phyloP scores from a whole-genome alignment of 306 rosid genomes.

The Malus asiatica region DNA sequence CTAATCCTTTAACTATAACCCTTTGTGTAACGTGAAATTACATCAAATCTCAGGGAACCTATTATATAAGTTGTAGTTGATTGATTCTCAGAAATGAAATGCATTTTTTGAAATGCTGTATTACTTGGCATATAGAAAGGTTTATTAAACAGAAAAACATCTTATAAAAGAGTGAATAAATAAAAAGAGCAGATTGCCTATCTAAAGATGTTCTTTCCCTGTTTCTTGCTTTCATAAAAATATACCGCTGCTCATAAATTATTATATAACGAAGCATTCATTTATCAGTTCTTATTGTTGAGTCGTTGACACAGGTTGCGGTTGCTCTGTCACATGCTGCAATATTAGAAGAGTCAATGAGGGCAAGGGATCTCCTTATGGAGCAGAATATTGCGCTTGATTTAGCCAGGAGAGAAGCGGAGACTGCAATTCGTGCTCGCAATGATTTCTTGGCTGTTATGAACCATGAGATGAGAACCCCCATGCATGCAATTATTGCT shows the following conservation, averaged over 20 bases:
- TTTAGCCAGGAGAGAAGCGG: slow-evolving; percentile 96
- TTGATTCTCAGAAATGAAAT: not conserved
- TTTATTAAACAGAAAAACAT: not conserved
- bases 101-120: not conserved
- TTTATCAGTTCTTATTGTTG: not conserved
- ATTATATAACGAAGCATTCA: not conserved
- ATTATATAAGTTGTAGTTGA: not conserved
- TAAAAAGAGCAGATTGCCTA: not conserved
- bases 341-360: slow-evolving; percentile 94
- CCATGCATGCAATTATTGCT: slow-evolving; percentile 97
- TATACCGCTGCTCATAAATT: not conserved
- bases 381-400: slow-evolving; percentile 96
- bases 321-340: slow-evolving; percentile 99
- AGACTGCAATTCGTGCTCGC: slow-evolving; percentile 97
- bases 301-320: slow-evolving; percentile 56
- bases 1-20: not conserved
- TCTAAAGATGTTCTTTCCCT: not conserved
- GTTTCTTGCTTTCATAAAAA: not conserved
- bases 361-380: slow-evolving; percentile 91
- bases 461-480: slow-evolving; percentile 99
- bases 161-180: not conserved
- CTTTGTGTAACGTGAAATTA: not conserved
- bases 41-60: not conserved
- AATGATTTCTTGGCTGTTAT: slow-evolving; percentile 96
- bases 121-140: not conserved